Evolutionary conservation across 2,329 filamentous ascomycete genomes (phyloP).

Genomic region (Thielaviopsis euricoi): DNA sequence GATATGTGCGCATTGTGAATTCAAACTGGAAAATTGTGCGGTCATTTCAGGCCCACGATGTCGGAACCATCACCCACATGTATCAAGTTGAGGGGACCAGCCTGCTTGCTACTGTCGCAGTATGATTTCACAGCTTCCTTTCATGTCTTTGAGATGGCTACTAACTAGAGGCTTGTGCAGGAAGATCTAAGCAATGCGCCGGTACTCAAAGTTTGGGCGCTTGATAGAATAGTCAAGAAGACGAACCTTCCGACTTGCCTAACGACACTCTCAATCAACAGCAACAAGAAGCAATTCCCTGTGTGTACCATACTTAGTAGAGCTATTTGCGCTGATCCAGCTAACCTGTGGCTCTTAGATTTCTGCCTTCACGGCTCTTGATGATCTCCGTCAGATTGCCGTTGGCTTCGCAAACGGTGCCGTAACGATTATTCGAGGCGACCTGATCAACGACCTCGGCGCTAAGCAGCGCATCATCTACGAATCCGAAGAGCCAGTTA

Average conservation of each 20-base stretch:
- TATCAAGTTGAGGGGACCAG: slow-evolving; percentile 79
- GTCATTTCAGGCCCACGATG: slow-evolving; percentile 74
- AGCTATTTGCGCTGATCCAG: neutral
- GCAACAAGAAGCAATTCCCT: slow-evolving; percentile 86
- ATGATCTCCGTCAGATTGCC: slow-evolving; percentile 81
- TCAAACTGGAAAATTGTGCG: slow-evolving; percentile 73
- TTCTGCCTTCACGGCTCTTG: slow-evolving; percentile 72
- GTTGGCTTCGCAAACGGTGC: slow-evolving; percentile 93
- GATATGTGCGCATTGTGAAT: slow-evolving; percentile 73
- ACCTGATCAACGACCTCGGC: slow-evolving; percentile 87
- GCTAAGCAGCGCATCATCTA: slow-evolving; percentile 89
- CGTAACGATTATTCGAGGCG: slow-evolving; percentile 83
- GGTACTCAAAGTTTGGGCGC: slow-evolving; percentile 88
- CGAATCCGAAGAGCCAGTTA: slow-evolving; percentile 92
- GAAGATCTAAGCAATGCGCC: slow-evolving; percentile 83
- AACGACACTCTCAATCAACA: slow-evolving; percentile 71
- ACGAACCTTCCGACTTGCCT: slow-evolving; percentile 77
- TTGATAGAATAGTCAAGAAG: slow-evolving; percentile 90
- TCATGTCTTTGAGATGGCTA: neutral
- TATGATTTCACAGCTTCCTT: slow-evolving; percentile 15
- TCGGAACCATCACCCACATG: slow-evolving; percentile 72
- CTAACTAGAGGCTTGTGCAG: slow-evolving; percentile 19
- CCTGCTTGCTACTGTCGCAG: slow-evolving; percentile 65
- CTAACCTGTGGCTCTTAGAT: slow-evolving; percentile 33
- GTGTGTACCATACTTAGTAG: slow-evolving; percentile 27